Conservation (phyloP, 768 basidiomycete genomes). For the Leccinellum rugosiceps region DNA sequence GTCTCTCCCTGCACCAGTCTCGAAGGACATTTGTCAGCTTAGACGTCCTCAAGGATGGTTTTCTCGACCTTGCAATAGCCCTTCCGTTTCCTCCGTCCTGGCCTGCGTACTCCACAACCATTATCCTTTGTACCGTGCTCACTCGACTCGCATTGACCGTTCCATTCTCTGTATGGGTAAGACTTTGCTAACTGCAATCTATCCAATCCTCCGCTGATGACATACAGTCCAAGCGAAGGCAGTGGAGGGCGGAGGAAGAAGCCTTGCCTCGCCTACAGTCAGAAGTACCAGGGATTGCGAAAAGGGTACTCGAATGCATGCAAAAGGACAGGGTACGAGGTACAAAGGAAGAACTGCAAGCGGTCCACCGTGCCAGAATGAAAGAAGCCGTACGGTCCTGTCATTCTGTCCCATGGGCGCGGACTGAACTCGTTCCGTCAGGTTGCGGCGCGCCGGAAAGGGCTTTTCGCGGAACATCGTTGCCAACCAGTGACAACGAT, state of each 20-base stretch:
- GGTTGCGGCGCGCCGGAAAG: conserved; percentile 53
- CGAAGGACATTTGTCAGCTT: conserved; percentile 25
- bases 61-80: conserved; percentile 72
- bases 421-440: conserved; percentile 24
- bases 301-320: conserved; percentile 46
- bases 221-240: conserved; percentile 55
- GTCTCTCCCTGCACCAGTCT: background rate
- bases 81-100: conserved; percentile 67
- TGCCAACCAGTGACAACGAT: conserved; percentile 60
- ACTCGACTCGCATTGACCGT: conserved; percentile 58
- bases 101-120: conserved; percentile 72
- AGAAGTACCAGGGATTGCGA: conserved; percentile 40
- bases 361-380: conserved; percentile 46
- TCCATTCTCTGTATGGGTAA: conserved; percentile 77
- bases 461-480: conserved; percentile 56
- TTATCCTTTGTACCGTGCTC: conserved; percentile 63
- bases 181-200: background rate
- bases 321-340: conserved; percentile 51
- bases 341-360: conserved; percentile 49
- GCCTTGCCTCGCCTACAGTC: conserved; percentile 56
- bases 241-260: conserved; percentile 57
- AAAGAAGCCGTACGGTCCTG: conserved; percentile 41
- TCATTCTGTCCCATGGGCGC: background rate
- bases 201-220: conserved; percentile 13
- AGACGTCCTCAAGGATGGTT: conserved; percentile 52